Base-by-base conservation (phyloP, 495 filamentous ascomycete species). In the Durotheca rogersii region DNA sequence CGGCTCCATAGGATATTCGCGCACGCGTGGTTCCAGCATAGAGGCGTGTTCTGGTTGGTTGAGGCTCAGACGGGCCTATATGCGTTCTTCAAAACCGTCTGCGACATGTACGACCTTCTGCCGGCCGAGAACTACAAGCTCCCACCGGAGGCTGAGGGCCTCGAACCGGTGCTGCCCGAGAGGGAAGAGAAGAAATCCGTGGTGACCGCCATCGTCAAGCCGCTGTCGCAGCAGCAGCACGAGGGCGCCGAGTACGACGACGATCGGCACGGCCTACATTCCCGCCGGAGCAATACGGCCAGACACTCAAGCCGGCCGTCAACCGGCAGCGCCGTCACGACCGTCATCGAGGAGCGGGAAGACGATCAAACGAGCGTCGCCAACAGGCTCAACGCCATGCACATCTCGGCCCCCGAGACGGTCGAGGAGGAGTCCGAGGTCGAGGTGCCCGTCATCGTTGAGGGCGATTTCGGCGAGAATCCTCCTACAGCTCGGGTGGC, bases 1-100 rank as follows among this genome's bases (percentile, higher is more conserved):
- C 79, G 93, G 6, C 78, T 97, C 40, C 95, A 98, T 67, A 81
- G 93, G 36, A 96, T 98, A 65, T 97, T 97, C 64, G 94, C 93
- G 40, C 93, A 98, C 61, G 93, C 93, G 7, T 98, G 93, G 93
- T 98, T 96, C 67, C 90, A 96, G 67, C 93, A 98, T 64, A 82
- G 90, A 14, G 82, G 82, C 39, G 85, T 95, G n/a, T 98, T 97
- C 63, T 96, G 91, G 90, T 82, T 87, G 30, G 86, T 96, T n/a
- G 94, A 98, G 67, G 79, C 78, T 9, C 79, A 87, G 64, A 86
- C 86, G 36, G 93, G 93, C 7, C 69, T 98, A 1, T 98, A 97
- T 65, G 77, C 93, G 30, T 86, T 98, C 51, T 97, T 97, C 77
- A 97, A 96, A 76, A 94, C 86, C 0, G 91, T 97, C 21, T 96